Conservation (phyloP, 768 basidiomycete species). For the Clitopilus hobsonii region DNA sequence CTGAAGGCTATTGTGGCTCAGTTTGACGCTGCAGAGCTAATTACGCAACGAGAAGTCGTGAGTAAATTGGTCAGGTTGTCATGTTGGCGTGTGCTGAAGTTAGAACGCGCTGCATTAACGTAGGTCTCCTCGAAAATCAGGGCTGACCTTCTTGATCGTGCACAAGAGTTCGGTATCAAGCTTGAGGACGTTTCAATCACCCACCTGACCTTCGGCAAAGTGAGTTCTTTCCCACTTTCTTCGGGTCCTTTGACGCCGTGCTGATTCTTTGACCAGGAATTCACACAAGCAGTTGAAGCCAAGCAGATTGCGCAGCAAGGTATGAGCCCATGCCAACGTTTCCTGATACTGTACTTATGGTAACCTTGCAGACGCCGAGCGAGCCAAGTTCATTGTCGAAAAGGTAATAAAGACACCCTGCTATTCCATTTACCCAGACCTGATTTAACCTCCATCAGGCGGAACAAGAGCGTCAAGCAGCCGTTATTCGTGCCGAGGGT, state of each 20-base stretch:
- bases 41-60: conserved; percentile 97
- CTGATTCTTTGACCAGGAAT: conserved; percentile 51
- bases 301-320: conserved; percentile 99
- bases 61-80: conserved; percentile 25
- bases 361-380: conserved; percentile 75
- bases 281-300: conserved; percentile 97
- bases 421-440: neutral
- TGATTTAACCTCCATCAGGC: conserved; percentile 48
- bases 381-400: conserved; percentile 98
- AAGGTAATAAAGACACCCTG: conserved; percentile 52
- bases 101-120: too few relatives aligned
- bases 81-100: neutral
- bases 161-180: conserved; percentile 92
- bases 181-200: conserved; percentile 98
- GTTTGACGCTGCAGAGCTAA: conserved; percentile 94
- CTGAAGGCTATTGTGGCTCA: conserved; percentile 97
- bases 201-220: conserved; percentile 85
- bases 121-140: conserved; percentile 91
- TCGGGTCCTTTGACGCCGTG: neutral
- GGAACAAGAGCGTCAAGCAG: conserved; percentile 98
- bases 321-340: conserved; percentile 21
- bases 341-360: neutral
- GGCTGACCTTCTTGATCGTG: conserved; percentile 86
- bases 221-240: conserved; percentile 21
- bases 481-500: conserved; percentile 96